Percentiles rank a stretch among this genome's conserved stretches.
Evolutionary conservation across 1,139 yeast genomes (phyloP).

Genomic region (Pichia sp.): DNA sequence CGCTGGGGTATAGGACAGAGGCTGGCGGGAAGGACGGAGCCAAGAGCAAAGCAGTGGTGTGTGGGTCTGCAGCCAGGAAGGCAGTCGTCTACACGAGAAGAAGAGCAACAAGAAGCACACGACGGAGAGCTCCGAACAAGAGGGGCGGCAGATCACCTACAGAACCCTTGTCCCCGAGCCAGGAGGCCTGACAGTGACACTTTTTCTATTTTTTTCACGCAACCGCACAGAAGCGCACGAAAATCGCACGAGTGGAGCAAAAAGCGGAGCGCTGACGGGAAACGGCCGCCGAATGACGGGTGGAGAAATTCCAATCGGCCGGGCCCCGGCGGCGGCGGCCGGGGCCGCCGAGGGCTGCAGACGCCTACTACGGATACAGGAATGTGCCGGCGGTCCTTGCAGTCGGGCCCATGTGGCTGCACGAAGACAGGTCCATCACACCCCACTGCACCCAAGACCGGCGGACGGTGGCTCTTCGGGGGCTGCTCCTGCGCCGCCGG

Average conservation of each 20-base stretch:
- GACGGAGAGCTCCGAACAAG: too few relatives aligned
- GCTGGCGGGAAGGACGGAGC: background rate
- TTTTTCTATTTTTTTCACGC: too few relatives aligned
- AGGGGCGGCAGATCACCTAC: too few relatives aligned
- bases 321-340: background rate
- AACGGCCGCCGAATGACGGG: background rate
- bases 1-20: too few relatives aligned
- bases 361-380: background rate
- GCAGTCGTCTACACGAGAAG: too few relatives aligned
- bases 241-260: background rate
- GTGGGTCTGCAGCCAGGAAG: too few relatives aligned
- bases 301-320: background rate
- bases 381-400: constrained; percentile 72
- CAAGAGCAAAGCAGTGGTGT: background rate
- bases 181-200: background rate
- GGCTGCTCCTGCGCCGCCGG: background rate
- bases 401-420: constrained; percentile 76
- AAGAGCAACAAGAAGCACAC: too few relatives aligned
- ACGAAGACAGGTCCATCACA: constrained; percentile 78
- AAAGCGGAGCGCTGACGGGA: too few relatives aligned
- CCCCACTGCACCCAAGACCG: constrained; percentile 77
- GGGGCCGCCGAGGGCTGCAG: background rate
- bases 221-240: background rate
- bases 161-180: background rate
- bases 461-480: constrained; percentile 33